Evolutionary conservation across 1,284 basidiomycete genomes (phyloP).

Genomic region (Porodaedalea pini): DNA sequence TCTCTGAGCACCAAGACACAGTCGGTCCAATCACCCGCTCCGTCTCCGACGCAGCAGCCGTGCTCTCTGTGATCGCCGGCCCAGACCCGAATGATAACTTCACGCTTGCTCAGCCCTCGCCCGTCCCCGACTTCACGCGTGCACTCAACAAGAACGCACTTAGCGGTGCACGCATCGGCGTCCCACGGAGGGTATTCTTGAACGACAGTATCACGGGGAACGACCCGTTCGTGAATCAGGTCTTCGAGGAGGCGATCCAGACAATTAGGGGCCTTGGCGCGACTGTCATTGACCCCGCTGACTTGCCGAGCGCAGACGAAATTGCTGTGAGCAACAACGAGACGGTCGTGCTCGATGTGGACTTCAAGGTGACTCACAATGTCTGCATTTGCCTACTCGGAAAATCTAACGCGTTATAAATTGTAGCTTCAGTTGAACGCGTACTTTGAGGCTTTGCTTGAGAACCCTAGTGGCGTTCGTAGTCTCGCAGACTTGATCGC

Average conservation of each 20-base stretch:
- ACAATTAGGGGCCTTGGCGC: slow-evolving; percentile 51
- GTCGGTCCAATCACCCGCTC: slow-evolving; percentile 61
- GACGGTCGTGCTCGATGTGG: slow-evolving; percentile 46
- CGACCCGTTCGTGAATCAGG: slow-evolving; percentile 41
- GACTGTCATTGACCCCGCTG: slow-evolving; percentile 58
- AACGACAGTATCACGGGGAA: slow-evolving; percentile 41
- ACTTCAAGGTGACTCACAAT: slow-evolving; percentile 50
- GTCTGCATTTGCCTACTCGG: neutral
- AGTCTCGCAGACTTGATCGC: slow-evolving; percentile 53
- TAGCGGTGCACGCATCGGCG: slow-evolving; percentile 56
- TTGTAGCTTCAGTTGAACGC: slow-evolving; percentile 47
- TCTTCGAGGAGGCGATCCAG: slow-evolving; percentile 48
- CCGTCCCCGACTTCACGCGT: slow-evolving; percentile 52
- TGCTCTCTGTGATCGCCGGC: slow-evolving; percentile 59
- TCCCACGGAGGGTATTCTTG: slow-evolving; percentile 46
- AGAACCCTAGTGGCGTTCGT: slow-evolving; percentile 51
- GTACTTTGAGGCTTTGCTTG: slow-evolving; percentile 41
- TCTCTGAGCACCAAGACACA: slow-evolving; percentile 61
- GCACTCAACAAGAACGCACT: slow-evolving; percentile 49
- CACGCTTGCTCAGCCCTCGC: slow-evolving; percentile 52
- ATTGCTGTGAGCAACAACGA: slow-evolving; percentile 50
- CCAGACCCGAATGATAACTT: slow-evolving; percentile 57
- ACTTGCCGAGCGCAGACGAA: slow-evolving; percentile 54
- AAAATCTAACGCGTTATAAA: slow-evolving; percentile 2
- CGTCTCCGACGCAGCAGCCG: slow-evolving; percentile 54